Base-by-base conservation (phyloP, 1,284 basidiomycete species). In the Erythrobasidium hasegawianum region DNA sequence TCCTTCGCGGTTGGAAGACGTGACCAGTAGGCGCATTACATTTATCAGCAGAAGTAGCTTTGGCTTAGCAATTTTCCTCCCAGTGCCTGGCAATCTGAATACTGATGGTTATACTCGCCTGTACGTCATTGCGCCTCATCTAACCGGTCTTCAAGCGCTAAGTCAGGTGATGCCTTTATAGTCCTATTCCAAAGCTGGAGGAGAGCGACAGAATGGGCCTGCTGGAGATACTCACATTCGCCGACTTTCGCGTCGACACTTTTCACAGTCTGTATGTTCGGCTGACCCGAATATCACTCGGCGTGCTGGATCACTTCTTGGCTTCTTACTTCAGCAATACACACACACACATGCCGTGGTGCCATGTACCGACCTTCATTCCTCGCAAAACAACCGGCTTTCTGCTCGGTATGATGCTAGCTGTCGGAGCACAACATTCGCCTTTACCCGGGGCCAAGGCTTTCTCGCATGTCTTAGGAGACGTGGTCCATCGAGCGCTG, bases 201-300 rank as follows among this genome's bases (percentile, higher is more conserved):
- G 52, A 54, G 27, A n/a, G 16, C 52, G 27, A 27, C 8, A 7
- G 52, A 16, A 20, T 54, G 16, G 20, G 20, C 22, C 20, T 54
- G 16, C 16, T 54, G 20, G 52, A 54, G 52, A 7, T 54, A 7
- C 52, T 54, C 52, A 20, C 20, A 7, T 54, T 54, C 24, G 52
- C 52, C 5, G 52, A 54, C 16, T 54, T 54, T 24, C 16, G 16
- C 20, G 9, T 54, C 5, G 52, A 54, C 8, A 54, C 52, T n/a
- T 54, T 24, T 16, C 52, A 54, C 52, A 20, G 27, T 7, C 52
- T 54, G 4, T 54, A 54, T 16, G 52, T 54, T 16, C 52, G 52
- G 16, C 24, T 54, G 20, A n/a, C 52, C 20, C 20, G 52, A 20
- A 29, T 54, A 24, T 24, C 52, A n/a, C 18, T 54, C 16, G 16